These are phyloP conservation scores for Yamadazyma kitorensis DNA, from an alignment of 805 yeast species.

Conservation along the genomic window DNA sequence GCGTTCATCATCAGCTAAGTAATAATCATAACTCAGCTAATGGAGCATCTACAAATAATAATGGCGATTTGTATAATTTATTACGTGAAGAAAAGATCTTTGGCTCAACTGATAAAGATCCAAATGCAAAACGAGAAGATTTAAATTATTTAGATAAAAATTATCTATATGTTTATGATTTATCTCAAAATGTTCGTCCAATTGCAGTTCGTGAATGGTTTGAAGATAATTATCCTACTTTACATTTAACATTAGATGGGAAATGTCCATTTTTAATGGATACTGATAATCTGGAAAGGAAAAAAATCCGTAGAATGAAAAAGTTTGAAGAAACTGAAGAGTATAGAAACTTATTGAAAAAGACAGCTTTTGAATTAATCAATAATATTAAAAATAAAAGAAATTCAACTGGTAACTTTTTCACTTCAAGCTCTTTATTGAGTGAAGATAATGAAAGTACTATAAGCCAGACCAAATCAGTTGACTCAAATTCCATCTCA, in stretches of 20 bases:
- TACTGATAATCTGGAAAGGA: constrained; percentile 39
- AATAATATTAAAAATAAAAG: constrained; percentile 23
- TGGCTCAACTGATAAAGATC: constrained; percentile 89
- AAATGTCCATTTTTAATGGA: constrained; percentile 81
- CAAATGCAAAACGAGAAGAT: constrained; percentile 80
- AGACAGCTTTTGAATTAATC: constrained; percentile 33
- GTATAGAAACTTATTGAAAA: constrained; percentile 37
- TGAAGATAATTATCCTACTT: constrained; percentile 50
- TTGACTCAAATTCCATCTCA: not conserved
- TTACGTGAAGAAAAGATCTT: constrained; percentile 79
- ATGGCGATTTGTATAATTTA: constrained; percentile 41
- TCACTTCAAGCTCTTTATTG: constrained; percentile 27
- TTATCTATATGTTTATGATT: constrained; percentile 77
- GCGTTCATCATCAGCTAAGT: not conserved
- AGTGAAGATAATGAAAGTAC: constrained; percentile 16
- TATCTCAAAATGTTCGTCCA: constrained; percentile 75
- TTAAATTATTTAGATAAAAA: constrained; percentile 71
- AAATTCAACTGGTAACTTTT: constrained; percentile 12
- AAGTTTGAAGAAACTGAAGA: constrained; percentile 41
- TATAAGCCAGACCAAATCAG: constrained; percentile 7
- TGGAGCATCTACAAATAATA: no score
- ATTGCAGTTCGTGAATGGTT: constrained; percentile 81
- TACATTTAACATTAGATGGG: constrained; percentile 65
- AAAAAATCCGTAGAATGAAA: constrained; percentile 35
- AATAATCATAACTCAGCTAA: constrained; percentile 2